A percentile compares a stretch with the other conserved stretches of the same genome.
Conservation (phyloP, 2,329 filamentous ascomycete species). For the Trichoderma atrobrunneum region DNA sequence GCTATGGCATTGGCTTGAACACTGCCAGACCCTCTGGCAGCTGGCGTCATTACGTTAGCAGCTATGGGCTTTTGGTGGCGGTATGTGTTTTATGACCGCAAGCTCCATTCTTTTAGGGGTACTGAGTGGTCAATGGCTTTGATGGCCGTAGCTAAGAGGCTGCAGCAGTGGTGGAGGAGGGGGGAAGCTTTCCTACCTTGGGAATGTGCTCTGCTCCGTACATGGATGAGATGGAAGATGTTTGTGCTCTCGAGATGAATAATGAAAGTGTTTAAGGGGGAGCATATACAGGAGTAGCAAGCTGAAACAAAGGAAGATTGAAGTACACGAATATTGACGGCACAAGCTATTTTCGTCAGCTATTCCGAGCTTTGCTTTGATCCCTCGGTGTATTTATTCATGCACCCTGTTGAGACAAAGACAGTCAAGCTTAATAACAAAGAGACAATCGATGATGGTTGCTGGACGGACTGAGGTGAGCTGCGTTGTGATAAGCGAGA, state of each 20-base stretch:
- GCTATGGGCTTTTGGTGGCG: not conserved
- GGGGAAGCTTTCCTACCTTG: not conserved
- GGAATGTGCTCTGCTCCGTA: not conserved
- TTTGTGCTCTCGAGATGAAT: not conserved
- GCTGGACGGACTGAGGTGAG: not conserved
- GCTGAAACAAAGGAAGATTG: not conserved
- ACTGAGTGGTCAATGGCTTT: not conserved
- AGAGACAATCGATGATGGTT: not conserved
- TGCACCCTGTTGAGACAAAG: not conserved
- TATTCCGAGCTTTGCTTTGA: not conserved
- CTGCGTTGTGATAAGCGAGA: not conserved
- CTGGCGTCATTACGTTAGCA: constrained; percentile 2
- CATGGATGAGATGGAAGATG: not conserved
- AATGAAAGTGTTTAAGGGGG: not conserved
- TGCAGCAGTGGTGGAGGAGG: not conserved
- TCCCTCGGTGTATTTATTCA: not conserved
- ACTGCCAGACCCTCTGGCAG: not conserved
- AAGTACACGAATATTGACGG: not conserved
- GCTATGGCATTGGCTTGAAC: not conserved
- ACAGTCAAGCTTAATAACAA: not conserved
- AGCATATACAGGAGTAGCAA: not conserved
- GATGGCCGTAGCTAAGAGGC: not conserved
- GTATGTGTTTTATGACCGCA: not conserved
- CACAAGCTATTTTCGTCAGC: not conserved
- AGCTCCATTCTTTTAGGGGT: not conserved